Base-by-base conservation (phyloP, 805 yeast genomes). In the Jamesozyma gamospora region DNA sequence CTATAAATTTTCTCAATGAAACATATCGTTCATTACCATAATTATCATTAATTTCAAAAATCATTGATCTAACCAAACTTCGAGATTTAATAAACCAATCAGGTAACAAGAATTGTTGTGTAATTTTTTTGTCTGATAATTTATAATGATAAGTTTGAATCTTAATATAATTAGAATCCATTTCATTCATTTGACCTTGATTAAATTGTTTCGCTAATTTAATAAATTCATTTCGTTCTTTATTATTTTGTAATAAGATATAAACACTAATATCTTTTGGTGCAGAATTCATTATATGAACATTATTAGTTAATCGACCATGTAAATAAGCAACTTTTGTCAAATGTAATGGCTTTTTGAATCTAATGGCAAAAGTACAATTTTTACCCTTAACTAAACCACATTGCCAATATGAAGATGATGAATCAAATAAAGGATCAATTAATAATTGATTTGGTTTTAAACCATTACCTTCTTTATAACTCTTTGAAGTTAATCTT, bases 261-360 rank as follows among this genome's bases (percentile, higher is more conserved):
- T 54, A 66, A 1, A 67, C 42, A 3, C 65, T 51, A 1, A 64
- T 48, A 4, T 36, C 41, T 32, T 55, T 58, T 4, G 72, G 72
- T 9, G 69, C 65, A 5, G 71, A 62, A 28, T 62, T 60, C 51
- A 66, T 51, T 19, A 63, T 41, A 24, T 63, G 65, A 16, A 62
- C 43, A 38, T 62, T 62, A 45, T 63, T 62, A n/a, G 53, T 47
- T 24, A 60, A 60, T 27, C 66, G 49, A 9, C 63, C 62, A 44
- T 68, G 71, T 2, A 50, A 15, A 43, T 67, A 65, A 5, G 55
- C 44, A 11, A 68, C 35, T 25, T 55, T 62, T 10, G 60, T 62
- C 37, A 68, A 41, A 43, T 60, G 62, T 2, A 67, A 45, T 8
- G 72, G 70, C 29, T 64, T 62, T 9, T 55, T 44, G 37, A 68